A percentile compares a stretch with the other conserved stretches of the same genome.
These are phyloP conservation scores for Hysterangium stoloniferum DNA, from an alignment of 768 basidiomycete genomes.

Conservation along the genomic window DNA sequence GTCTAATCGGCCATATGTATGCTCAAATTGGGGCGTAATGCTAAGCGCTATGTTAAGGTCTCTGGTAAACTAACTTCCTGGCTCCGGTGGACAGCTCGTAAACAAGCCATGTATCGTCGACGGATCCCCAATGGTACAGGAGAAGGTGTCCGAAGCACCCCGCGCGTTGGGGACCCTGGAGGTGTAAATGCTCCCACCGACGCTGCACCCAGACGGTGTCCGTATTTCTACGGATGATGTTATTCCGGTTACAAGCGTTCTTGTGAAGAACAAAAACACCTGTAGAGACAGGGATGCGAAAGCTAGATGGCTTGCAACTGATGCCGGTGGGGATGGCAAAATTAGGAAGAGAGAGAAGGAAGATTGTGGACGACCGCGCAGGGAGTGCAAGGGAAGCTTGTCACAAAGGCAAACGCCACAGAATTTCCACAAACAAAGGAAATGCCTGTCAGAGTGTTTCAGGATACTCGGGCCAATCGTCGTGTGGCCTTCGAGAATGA, in stretches of 20 bases:
- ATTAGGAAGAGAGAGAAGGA: conserved; percentile 29
- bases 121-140: conserved; percentile 31
- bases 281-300: conserved; percentile 34
- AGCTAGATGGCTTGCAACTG: conserved; percentile 60
- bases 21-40: too few species aligned
- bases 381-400: conserved; percentile 18
- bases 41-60: too few species aligned
- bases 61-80: conserved; percentile 53
- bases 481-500: conserved; percentile 40
- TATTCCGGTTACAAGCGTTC: too few species aligned
- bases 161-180: conserved; percentile 20
- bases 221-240: too few species aligned
- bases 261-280: conserved; percentile 27
- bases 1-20: too few species aligned
- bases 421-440: conserved; percentile 13
- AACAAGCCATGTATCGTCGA: conserved; percentile 43
- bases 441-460: conserved; percentile 12
- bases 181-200: neutral
- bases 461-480: conserved; percentile 27
- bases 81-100: conserved; percentile 55
- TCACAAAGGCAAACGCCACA: conserved; percentile 19
- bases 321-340: conserved; percentile 48
- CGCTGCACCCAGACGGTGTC: too few species aligned
- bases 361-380: conserved; percentile 13
- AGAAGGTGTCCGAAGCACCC: conserved; percentile 32